These are phyloP conservation scores for Circinella minor DNA, from an alignment of 371 early-diverging fungal species.

Conservation along the genomic window DNA sequence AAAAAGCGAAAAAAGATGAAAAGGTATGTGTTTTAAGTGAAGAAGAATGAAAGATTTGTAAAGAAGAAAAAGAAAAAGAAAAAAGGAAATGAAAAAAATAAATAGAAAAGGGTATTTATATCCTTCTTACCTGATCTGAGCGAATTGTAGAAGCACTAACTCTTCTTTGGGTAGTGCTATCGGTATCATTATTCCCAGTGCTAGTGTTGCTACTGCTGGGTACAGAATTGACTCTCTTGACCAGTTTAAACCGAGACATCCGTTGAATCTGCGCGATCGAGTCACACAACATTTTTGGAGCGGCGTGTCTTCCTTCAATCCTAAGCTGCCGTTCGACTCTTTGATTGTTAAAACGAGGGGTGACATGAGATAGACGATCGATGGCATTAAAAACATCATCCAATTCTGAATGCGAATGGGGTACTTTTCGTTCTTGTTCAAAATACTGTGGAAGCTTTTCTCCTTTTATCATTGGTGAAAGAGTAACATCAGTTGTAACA, in stretches of 20 bases:
- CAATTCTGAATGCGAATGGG: slow-evolving; percentile 1
- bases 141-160: neutral
- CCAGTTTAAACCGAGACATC: slow-evolving; percentile 1
- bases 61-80: neutral
- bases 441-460: slow-evolving; percentile 12
- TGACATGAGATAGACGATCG: slow-evolving; percentile 8
- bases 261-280: slow-evolving; percentile 10
- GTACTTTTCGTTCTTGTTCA: neutral
- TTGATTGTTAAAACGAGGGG: slow-evolving; percentile 6
- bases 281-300: slow-evolving; percentile 7
- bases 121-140: slow-evolving; percentile 4
- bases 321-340: slow-evolving; percentile 11
- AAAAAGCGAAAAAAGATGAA: neutral
- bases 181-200: too few species aligned
- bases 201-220: neutral
- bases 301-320: neutral
- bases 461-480: neutral
- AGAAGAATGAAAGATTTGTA: neutral
- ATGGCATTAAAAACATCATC: neutral
- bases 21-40: too few species aligned
- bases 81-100: neutral
- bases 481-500: neutral
- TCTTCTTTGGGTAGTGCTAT: too few species aligned
- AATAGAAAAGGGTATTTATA: neutral
- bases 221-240: neutral